These are phyloP conservation scores for Entomortierella lignicola DNA, from an alignment of 192 early-diverging fungal genomes.

Conservation along the genomic window DNA sequence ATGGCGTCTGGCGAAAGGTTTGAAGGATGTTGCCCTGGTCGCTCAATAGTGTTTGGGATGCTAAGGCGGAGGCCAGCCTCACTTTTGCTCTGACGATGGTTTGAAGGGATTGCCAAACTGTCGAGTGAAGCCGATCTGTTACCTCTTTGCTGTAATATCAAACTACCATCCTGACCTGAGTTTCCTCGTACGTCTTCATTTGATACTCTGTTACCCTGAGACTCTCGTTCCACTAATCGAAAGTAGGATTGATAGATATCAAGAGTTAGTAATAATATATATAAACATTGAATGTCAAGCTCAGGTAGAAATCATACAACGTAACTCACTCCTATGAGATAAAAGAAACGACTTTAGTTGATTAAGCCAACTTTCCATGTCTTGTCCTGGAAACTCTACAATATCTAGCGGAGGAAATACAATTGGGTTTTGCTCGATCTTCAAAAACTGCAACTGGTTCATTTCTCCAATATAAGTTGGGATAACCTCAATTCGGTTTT, in stretches of 20 bases:
- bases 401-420: constrained; percentile 44
- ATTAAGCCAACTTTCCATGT: constrained; percentile 41
- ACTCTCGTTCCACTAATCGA: constrained; percentile 12
- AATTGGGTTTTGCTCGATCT: constrained; percentile 55
- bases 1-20: constrained; percentile 20
- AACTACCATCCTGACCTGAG: not conserved
- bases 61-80: constrained; percentile 35
- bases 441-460: constrained; percentile 55
- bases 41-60: constrained; percentile 8
- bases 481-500: constrained; percentile 48
- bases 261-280: too few species aligned
- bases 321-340: constrained; percentile 16
- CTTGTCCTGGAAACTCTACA: constrained; percentile 26
- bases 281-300: not conserved
- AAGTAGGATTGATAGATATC: not conserved
- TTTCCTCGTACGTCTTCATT: not conserved
- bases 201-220: not conserved
- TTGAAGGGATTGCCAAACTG: constrained; percentile 15
- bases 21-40: not conserved
- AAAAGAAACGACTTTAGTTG: constrained; percentile 26
- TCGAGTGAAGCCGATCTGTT: constrained; percentile 21
- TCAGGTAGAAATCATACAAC: not conserved
- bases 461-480: constrained; percentile 55
- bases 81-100: constrained; percentile 34
- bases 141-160: not conserved